Percentiles rank a stretch among this genome's conserved stretches.
Evolutionary conservation across 1,284 basidiomycete species (phyloP).

Genomic region (Inonotus hispidus): DNA sequence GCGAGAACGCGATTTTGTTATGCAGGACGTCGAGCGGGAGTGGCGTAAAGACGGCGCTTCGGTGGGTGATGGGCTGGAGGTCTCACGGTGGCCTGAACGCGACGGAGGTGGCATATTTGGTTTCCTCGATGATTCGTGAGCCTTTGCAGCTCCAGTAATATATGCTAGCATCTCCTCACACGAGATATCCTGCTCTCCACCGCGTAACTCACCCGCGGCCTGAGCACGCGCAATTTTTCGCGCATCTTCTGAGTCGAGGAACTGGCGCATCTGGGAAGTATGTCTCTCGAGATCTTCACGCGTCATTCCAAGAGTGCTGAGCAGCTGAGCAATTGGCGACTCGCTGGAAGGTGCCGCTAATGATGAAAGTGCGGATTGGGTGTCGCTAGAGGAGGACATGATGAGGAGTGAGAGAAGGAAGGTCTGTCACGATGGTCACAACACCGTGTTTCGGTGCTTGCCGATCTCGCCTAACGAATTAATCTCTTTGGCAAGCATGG

Average conservation of each 20-base stretch:
- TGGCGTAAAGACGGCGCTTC: neutral
- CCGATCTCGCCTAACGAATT: neutral
- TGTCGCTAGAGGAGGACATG: neutral
- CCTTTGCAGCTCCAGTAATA: neutral
- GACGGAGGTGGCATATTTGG: neutral
- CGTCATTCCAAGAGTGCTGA: constrained; percentile 62
- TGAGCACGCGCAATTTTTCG: constrained; percentile 3
- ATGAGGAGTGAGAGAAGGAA: neutral
- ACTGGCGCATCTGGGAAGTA: constrained; percentile 69
- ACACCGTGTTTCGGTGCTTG: constrained; percentile 11
- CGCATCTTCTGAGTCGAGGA: constrained; percentile 49
- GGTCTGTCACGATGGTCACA: constrained; percentile 8
- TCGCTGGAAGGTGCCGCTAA: neutral
- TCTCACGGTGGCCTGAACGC: constrained; percentile 3
- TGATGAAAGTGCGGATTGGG: neutral
- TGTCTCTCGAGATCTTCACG: constrained; percentile 61
- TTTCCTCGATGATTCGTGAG: neutral
- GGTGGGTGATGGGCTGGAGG: neutral
- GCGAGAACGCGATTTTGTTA: neutral
- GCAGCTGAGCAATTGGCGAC: constrained; percentile 59
- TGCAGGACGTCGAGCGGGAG: constrained; percentile 4
- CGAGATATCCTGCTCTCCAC: neutral
- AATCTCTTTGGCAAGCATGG: neutral
- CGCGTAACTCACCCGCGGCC: neutral
- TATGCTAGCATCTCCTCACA: neutral